Base-by-base conservation (phyloP, 345 rosid genomes). In the Citrus inodora region DNA sequence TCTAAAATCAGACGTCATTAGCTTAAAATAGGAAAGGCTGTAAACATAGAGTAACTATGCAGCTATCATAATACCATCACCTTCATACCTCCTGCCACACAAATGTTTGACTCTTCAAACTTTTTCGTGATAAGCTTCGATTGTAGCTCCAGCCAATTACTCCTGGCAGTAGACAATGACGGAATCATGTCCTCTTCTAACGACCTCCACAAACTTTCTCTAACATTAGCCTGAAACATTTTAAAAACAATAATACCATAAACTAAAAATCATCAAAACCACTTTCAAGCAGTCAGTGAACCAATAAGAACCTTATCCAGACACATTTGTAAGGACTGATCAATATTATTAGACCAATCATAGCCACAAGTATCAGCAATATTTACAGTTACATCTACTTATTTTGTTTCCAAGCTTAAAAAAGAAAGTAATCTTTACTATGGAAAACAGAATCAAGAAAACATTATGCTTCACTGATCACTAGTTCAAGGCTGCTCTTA, bases 21-120 rank as follows among this genome's bases (percentile, higher is more conserved):
- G 38, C 28, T 19, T 51, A 67, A 38, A 30, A 2, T 10, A 17
- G 19, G 13, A 42, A 61, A 21, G 56, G 56, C 3, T 17, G 7
- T 3, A 35, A 17, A 80, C 69, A 66, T 35, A 77, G 30, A 58
- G 48, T 60, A 65, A 62, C 71, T 0, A 60, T 35, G 21, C 58
- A 80, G 82, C 56, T 25, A 7, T 73, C 76, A 78, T 40, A 80
- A 73, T 62, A 82, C 35, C 68, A 84, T 77, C 80, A 86, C 82
- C 85, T 87, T 77, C 93, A 85, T 92, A 96, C 99, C 99, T 92
- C 99, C 99, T 75, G 92, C 92, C 76, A 96, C 92, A 87, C 99
- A 96, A 83, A 96, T 82, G 80, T 90, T 94, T 74, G 97, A 88
- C 82, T 92, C 94, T 84, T 81, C 88, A 77, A 85, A 84, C 64